Conservation (phyloP, 2,329 filamentous ascomycete species). For the Aspergillus bombycis region DNA sequence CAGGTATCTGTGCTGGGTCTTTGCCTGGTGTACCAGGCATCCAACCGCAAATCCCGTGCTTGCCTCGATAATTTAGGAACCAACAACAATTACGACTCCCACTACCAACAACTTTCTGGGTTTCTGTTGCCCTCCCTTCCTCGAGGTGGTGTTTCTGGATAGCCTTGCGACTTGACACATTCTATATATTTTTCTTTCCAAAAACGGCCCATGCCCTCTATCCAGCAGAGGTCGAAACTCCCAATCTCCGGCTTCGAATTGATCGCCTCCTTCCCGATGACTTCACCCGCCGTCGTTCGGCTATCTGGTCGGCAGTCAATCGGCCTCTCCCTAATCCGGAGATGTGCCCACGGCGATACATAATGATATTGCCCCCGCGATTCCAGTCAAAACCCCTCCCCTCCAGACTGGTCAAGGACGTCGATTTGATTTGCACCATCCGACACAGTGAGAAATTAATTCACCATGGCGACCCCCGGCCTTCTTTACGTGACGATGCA, state of each 20-base stretch:
- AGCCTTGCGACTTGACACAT: not conserved
- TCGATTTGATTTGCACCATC: not conserved
- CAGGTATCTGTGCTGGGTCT: too few relatives aligned
- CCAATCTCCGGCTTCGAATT: not conserved
- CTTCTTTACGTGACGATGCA: constrained; percentile 88
- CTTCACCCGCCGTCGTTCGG: constrained; percentile 7
- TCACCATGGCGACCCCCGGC: constrained; percentile 56
- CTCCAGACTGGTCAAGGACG: not conserved
- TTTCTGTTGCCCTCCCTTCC: not conserved
- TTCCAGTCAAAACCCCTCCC: not conserved
- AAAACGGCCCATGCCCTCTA: not conserved
- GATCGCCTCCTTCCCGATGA: constrained; percentile 3
- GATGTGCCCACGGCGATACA: not conserved
- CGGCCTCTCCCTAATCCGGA: constrained; percentile 8
- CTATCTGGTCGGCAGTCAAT: constrained; percentile 11
- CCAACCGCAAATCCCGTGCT: not conserved
- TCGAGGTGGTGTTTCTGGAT: not conserved
- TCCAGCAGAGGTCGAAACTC: not conserved
- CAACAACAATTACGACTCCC: too few relatives aligned
- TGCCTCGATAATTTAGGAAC: not conserved
- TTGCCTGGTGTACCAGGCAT: not conserved
- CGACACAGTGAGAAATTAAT: not conserved
- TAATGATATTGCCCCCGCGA: not conserved
- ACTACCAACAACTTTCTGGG: not conserved
- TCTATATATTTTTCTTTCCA: not conserved